These are phyloP conservation scores for Monosporascus ibericus DNA, from an alignment of 2,329 filamentous ascomycete genomes.

Conservation along the genomic window DNA sequence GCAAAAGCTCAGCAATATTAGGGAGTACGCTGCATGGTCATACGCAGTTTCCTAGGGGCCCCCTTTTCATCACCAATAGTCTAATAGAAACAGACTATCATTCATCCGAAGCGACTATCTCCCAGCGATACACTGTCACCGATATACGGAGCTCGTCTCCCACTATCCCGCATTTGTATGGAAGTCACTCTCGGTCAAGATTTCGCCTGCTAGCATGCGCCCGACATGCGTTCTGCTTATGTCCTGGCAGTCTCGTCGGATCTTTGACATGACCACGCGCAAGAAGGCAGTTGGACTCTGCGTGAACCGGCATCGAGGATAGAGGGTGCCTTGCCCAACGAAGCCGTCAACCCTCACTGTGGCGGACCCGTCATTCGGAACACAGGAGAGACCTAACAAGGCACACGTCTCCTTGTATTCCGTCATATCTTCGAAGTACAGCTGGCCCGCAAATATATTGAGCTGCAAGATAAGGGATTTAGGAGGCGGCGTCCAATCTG, in stretches of 20 bases:
- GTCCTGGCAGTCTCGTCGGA: constrained; percentile 5
- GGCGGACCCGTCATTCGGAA: constrained; percentile 5
- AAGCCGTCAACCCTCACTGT: constrained; percentile 26
- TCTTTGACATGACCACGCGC: constrained; percentile 1
- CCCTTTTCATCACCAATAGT: too few species aligned
- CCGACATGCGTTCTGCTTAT: constrained; percentile 8
- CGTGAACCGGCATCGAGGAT: constrained; percentile 21
- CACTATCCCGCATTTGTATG: not conserved
- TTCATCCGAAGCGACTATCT: too few species aligned
- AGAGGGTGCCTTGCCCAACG: constrained; percentile 8
- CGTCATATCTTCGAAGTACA: constrained; percentile 50
- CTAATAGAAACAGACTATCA: too few species aligned
- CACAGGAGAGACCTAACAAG: constrained; percentile 42
- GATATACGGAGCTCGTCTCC: not conserved
- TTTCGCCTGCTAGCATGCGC: constrained; percentile 1
- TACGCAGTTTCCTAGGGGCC: too few species aligned
- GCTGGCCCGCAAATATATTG: constrained; percentile 62
- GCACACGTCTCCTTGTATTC: constrained; percentile 50
- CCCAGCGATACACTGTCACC: too few species aligned
- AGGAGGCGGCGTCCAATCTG: constrained; percentile 5
- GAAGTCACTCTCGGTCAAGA: constrained; percentile 6
- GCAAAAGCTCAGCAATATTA: too few species aligned
- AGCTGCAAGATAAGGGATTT: constrained; percentile 33
- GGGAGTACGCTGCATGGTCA: too few species aligned
- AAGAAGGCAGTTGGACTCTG: constrained; percentile 5